These are phyloP conservation scores for Polysphondylium violaceum DNA, from an alignment of 78 protist genomes.

Conservation along the genomic window DNA sequence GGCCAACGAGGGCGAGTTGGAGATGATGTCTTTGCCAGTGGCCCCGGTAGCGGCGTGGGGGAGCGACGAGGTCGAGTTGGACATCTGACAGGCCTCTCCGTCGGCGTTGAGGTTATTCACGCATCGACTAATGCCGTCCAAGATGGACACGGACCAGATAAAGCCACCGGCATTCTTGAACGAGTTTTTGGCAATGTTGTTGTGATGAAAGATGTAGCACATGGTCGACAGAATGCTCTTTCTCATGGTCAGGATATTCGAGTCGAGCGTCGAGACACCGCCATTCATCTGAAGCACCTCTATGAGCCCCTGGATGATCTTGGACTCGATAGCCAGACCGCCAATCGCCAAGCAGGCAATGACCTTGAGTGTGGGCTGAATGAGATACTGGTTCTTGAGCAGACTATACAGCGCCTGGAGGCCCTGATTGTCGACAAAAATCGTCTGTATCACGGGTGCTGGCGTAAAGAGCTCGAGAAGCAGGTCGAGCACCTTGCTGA, in stretches of 20 bases:
- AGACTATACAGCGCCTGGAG: constrained; percentile 3
- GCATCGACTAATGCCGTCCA: constrained; percentile 66
- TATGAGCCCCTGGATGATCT: constrained; percentile 45
- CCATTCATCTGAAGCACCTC: constrained; percentile 44
- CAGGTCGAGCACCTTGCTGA: not conserved
- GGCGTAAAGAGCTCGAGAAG: constrained; percentile 40
- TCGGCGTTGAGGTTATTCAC: not conserved
- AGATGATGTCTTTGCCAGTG: not conserved
- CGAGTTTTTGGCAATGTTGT: constrained; percentile 53
- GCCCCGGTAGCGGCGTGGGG: not conserved
- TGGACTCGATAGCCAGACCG: constrained; percentile 40
- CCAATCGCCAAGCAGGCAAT: constrained; percentile 64
- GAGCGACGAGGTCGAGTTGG: not conserved
- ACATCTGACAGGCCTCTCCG: not conserved
- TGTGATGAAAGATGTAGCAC: constrained; percentile 78
- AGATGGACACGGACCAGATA: constrained; percentile 75
- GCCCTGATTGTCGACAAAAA: constrained; percentile 58
- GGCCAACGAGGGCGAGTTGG: not conserved
- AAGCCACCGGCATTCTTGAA: constrained; percentile 67
- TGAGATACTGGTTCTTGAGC: constrained; percentile 34
- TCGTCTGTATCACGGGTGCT: constrained; percentile 14
- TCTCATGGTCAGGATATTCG: constrained; percentile 52
- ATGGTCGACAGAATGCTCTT: constrained; percentile 67
- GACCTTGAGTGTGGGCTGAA: constrained; percentile 45
- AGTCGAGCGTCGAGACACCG: constrained; percentile 43